phyloP scores from a whole-genome alignment of 192 early-diverging fungal species.

The Linnemannia hyalina region DNA sequence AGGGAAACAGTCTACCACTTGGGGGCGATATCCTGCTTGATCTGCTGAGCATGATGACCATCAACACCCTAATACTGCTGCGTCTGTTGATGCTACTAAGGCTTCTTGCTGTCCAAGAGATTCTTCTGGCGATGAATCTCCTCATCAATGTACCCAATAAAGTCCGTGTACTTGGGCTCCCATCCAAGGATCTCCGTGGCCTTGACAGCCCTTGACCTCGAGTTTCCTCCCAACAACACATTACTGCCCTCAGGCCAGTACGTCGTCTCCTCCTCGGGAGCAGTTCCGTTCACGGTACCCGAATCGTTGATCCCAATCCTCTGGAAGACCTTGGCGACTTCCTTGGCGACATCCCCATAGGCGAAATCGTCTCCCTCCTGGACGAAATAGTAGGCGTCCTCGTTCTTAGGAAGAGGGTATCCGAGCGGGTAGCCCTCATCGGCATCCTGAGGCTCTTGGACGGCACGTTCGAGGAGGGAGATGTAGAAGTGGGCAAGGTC shows the following conservation, averaged over 20 bases:
- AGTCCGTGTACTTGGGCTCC: slow-evolving; percentile 38
- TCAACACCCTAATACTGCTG: not conserved
- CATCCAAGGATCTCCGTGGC: slow-evolving; percentile 37
- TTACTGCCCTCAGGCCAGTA: slow-evolving; percentile 15
- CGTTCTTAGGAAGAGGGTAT: slow-evolving; percentile 38
- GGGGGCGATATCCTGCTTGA: not conserved
- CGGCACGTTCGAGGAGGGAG: slow-evolving; percentile 25
- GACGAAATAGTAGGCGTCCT: slow-evolving; percentile 44
- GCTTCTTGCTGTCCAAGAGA: not conserved
- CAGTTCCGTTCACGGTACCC: slow-evolving; percentile 5
- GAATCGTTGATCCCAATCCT: slow-evolving; percentile 23
- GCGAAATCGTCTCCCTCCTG: slow-evolving; percentile 34
- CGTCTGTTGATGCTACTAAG: not conserved
- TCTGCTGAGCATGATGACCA: not conserved
- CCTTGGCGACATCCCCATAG: slow-evolving; percentile 28
- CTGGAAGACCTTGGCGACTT: slow-evolving; percentile 33
- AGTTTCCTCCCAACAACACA: slow-evolving; percentile 22
- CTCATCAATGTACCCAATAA: slow-evolving; percentile 27
- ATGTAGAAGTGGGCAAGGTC: slow-evolving; percentile 44
- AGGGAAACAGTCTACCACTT: no score
- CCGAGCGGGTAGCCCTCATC: not conserved
- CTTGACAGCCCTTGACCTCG: slow-evolving; percentile 34
- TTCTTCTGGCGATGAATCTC: slow-evolving; percentile 29
- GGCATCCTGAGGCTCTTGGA: slow-evolving; percentile 43
- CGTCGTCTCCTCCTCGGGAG: slow-evolving; percentile 13